These are phyloP conservation scores for Myriangium duriaei DNA, from an alignment of 2,329 filamentous ascomycete species.

Conservation along the genomic window DNA sequence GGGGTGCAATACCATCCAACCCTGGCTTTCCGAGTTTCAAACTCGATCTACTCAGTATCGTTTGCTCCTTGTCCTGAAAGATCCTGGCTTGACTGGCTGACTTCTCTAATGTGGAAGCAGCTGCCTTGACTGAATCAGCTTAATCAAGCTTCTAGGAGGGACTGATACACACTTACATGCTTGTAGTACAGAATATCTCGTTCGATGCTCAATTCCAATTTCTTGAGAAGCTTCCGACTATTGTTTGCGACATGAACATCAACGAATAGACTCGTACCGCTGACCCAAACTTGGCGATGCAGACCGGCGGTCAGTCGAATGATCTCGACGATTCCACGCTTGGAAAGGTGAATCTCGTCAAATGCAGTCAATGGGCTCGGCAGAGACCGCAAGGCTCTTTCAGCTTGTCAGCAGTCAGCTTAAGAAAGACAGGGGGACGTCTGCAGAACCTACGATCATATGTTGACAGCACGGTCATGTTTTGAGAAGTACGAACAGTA, in stretches of 20 bases:
- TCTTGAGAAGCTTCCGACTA: constrained; percentile 37
- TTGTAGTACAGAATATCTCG: constrained; percentile 39
- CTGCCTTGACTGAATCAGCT: constrained; percentile 25
- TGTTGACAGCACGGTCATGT: constrained; percentile 39
- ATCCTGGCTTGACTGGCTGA: constrained; percentile 39
- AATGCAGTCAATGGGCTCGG: constrained; percentile 39
- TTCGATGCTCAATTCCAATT: constrained; percentile 40
- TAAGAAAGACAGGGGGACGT: not conserved
- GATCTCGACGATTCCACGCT: constrained; percentile 29
- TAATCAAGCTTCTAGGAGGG: constrained; percentile 1
- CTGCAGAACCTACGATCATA: constrained; percentile 36
- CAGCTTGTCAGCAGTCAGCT: constrained; percentile 25
- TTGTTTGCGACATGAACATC: constrained; percentile 41
- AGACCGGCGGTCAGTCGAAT: constrained; percentile 40
- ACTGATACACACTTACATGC: constrained; percentile 29
- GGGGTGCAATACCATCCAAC: constrained; percentile 36
- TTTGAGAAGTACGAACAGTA: constrained; percentile 38
- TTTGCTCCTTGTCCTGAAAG: constrained; percentile 39
- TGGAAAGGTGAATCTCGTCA: constrained; percentile 33
- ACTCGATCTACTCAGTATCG: constrained; percentile 31
- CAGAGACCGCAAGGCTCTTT: constrained; percentile 42
- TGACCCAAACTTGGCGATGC: constrained; percentile 47
- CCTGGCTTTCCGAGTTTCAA: constrained; percentile 32
- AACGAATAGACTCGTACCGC: constrained; percentile 42
- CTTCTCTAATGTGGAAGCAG: constrained; percentile 36